Evolutionary conservation across 768 basidiomycete genomes (phyloP).

Genomic region (Neoboletus magnificus): DNA sequence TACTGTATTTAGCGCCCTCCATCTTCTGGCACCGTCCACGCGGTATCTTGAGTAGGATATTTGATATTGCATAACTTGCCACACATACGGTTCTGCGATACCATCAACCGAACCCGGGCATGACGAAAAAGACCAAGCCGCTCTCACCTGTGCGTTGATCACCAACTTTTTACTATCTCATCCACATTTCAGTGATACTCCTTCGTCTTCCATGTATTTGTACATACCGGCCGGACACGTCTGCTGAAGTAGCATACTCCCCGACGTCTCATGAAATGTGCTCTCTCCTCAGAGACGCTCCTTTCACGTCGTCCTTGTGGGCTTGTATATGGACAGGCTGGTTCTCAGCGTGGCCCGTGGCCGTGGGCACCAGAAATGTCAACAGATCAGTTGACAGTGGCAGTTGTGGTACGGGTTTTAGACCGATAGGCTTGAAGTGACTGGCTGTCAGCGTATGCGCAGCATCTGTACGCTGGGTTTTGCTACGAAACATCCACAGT

Average conservation of each 20-base stretch:
- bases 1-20: conserved; percentile 97
- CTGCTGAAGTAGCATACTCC: conserved; percentile 84
- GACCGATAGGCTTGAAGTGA: conserved; percentile 70
- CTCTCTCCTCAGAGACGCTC: conserved; percentile 42
- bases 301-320: conserved; percentile 40
- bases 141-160: conserved; percentile 92
- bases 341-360: conserved; percentile 96
- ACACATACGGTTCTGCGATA: conserved; percentile 81
- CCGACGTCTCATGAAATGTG: conserved; percentile 76
- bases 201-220: conserved; percentile 84
- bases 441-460: conserved; percentile 66
- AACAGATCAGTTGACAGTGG: conserved; percentile 92
- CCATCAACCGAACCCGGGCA: neutral
- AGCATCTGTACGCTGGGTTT: conserved; percentile 52
- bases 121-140: neutral
- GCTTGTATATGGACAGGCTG: conserved; percentile 87
- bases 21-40: conserved; percentile 95
- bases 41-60: conserved; percentile 94
- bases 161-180: conserved; percentile 86
- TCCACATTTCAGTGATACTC: conserved; percentile 44
- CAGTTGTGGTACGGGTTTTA: conserved; percentile 83
- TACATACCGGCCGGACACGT: conserved; percentile 97
- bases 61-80: conserved; percentile 97
- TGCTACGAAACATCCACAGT: conserved; percentile 90
- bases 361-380: conserved; percentile 85